Evolutionary conservation across 495 filamentous ascomycete species (phyloP), one percentile per base, ranked within the genome.

Genomic region (Lasiosphaeria miniovina): DNA sequence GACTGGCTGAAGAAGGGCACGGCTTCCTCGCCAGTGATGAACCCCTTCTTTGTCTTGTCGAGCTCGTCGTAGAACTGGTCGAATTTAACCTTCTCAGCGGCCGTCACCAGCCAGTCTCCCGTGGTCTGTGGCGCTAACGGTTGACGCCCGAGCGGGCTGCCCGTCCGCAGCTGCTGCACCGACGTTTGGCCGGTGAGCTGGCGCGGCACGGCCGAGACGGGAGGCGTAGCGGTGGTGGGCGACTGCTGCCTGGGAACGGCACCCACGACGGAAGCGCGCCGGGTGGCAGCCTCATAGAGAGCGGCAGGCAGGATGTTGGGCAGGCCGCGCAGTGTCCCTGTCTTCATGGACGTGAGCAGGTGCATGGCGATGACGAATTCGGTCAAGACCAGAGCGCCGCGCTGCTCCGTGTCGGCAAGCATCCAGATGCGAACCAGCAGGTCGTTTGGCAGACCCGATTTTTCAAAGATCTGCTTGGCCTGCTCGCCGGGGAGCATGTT

Each of bases 351-450:
- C 5, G 90, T 90, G 54, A 98, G 79, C 35, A 98, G 81, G 76
- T 98, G 94, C 94, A 98, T 98, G 10, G 95, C 93, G 65, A 98
- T 94, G 65, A 97, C 88, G 71, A 98, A 98, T 60, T 98, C 94
- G 11, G 91, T 93, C 64, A 85, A 79, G 61, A 90, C 89, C n/a
- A 98, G 83, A 38, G 86, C 86, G 33, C 94, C 95, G 54, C 92
- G 85, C 70, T 96, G 90, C 69, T 96, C 90, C 1, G 89, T 92
- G 73, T 98, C 94, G 9, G 92, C 87, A 51, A 98, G 81, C 66
- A 88, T 91, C 94, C 94, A 98, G 71, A 98, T 97, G 54, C 88
- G 86, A 10, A 91, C 94, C 17, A 98, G 81, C 3, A 90, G 80
- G 64, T 97, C 91, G 70, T 95, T 98, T 1, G 94, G 90, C 33